Evolutionary conservation across 345 rosid genomes (phyloP), one percentile per base, ranked within the genome.

Genomic region (Salix brachista): DNA sequence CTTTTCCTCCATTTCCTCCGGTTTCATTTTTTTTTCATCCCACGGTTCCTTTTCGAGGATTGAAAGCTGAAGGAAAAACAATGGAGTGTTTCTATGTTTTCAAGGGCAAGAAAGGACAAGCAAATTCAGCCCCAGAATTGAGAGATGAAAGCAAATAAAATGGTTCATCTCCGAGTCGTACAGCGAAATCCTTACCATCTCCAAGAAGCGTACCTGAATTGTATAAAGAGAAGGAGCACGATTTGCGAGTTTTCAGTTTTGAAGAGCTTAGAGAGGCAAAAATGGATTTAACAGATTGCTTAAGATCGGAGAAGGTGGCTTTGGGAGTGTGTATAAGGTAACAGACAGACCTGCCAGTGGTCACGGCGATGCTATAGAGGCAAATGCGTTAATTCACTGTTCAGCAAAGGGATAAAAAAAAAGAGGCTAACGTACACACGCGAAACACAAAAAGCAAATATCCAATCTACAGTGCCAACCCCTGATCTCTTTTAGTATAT

Each of bases 271-370:
- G 77, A 72, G 87, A 90, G 32, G 93, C 98, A 54, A 91, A 0
- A 69, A 82, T 83, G 90, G 90, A 6, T 93, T 96, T 84, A 88
- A 52, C 77, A 87, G 90, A 80, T 25, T 79, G 82, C 65, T 90
- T 16, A 91, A 91, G 91, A 81, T 96, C n/a, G 99, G 99, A 28
- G 92, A 96, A 86, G 99, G 99, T 67, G 99, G 98, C 19, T 96
- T 96, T 89, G 99, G 99, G 78, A 86, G 90, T 76, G 98, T 96
- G n/a, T 96, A 91, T 70, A 90, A 88, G 75, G 98, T 97, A 65
- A 84, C 88, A 5, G 70, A 93, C 72, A 36, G 14, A 61, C 87
- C 92, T 58, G 71, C 32, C 6, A 50, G 62, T 66, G 86, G 82
- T 14, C 77, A 41, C 42, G 87, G 86, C 42, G 82, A 83, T 64